Conservation (phyloP, 1,284 basidiomycete genomes). For the Coniferiporia weirii region DNA sequence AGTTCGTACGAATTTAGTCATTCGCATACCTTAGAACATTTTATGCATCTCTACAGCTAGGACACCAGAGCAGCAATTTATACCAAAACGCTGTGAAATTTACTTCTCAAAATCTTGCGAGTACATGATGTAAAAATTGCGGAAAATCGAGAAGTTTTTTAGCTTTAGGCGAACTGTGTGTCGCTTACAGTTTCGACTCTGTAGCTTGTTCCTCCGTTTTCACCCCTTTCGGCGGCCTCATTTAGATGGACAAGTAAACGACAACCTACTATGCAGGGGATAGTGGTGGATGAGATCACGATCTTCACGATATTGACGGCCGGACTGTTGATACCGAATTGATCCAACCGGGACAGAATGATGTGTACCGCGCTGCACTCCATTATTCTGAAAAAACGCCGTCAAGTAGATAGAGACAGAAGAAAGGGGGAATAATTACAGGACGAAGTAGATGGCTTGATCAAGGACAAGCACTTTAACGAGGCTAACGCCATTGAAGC, state of each 20-base stretch:
- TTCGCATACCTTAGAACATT: too few relatives aligned
- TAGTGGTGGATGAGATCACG: background rate
- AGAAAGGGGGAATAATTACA: background rate
- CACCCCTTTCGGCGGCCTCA: conserved; percentile 7
- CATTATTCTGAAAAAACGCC: background rate
- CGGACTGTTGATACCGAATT: background rate
- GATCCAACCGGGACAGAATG: background rate
- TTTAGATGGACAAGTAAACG: conserved; percentile 7
- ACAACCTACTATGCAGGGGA: conserved; percentile 3
- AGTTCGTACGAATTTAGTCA: too few relatives aligned
- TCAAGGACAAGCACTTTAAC: conserved; percentile 3
- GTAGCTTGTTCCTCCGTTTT: conserved; percentile 8
- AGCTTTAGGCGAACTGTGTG: too few relatives aligned
- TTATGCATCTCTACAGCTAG: too few relatives aligned
- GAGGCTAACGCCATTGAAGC: conserved; percentile 1
- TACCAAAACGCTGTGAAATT: too few relatives aligned
- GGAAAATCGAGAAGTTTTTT: too few relatives aligned
- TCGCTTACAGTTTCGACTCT: background rate
- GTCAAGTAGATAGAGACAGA: background rate
- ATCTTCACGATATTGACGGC: background rate
- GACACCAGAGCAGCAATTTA: too few relatives aligned
- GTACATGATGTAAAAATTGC: too few relatives aligned
- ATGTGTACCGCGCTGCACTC: background rate
- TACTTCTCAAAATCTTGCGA: too few relatives aligned
- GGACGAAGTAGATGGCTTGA: conserved; percentile 3